phyloP scores from a whole-genome alignment of 2,329 filamentous ascomycete species.

The Ophioceras dolichostomum region DNA sequence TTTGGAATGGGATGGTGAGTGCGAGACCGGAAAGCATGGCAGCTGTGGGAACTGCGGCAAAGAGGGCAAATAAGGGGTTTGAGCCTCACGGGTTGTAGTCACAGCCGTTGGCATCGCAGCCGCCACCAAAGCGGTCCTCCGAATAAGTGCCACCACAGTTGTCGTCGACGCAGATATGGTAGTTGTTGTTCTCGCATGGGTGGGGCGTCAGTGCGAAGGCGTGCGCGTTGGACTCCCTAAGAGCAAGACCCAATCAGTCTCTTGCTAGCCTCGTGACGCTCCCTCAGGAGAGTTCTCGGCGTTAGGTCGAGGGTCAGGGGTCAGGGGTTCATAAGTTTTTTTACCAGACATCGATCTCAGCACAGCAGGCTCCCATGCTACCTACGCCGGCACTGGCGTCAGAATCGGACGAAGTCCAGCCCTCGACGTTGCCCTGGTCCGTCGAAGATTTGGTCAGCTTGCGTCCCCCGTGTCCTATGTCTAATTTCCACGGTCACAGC shows the following conservation, averaged over 20 bases:
- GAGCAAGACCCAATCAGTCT: too few relatives aligned
- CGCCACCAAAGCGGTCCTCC: conserved; percentile 39
- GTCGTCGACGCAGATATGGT: conserved; percentile 32
- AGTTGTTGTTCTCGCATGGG: conserved; percentile 36
- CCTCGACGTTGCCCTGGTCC: conserved; percentile 29
- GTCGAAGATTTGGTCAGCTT: conserved; percentile 4
- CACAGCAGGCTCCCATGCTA: conserved; percentile 33
- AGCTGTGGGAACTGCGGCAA: too few relatives aligned
- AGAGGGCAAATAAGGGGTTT: too few relatives aligned
- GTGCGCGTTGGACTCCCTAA: conserved; percentile 47
- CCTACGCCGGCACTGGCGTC: conserved; percentile 35
- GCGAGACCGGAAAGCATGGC: too few relatives aligned
- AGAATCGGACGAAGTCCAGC: conserved; percentile 29
- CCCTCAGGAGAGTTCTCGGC: too few relatives aligned
- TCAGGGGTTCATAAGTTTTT: too few relatives aligned
- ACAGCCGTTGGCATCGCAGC: conserved; percentile 54
- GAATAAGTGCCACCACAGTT: conserved; percentile 35
- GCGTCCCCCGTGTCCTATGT: conserved; percentile 23
- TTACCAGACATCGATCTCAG: conserved; percentile 45
- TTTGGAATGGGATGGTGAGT: too few relatives aligned
- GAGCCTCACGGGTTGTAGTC: conserved; percentile 58
- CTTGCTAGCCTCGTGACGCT: too few relatives aligned
- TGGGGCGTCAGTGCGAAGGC: conserved; percentile 51
- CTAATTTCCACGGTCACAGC: conserved; percentile 20
- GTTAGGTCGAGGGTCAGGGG: too few relatives aligned